Conservation (phyloP, 1,284 basidiomycete genomes). For the Cerioporus squamosus region DNA sequence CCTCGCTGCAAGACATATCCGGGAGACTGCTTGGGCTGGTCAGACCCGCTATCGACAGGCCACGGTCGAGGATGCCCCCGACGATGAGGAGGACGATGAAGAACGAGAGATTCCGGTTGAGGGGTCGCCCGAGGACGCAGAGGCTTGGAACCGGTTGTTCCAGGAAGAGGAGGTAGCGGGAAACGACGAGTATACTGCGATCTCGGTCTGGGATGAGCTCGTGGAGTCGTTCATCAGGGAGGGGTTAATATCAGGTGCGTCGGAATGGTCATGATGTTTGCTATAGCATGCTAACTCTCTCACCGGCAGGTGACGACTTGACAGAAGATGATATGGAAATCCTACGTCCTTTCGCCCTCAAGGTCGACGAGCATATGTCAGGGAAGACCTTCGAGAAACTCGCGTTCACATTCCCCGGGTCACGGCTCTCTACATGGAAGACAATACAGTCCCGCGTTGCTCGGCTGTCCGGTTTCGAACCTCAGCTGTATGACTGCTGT, state of each 20-base stretch:
- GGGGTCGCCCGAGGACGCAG: background rate
- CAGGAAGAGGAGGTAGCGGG: too few species aligned
- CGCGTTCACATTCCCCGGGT: slow-evolving; percentile 17
- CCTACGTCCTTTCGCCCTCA: slow-evolving; percentile 24
- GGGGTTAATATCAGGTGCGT: background rate
- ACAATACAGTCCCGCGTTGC: slow-evolving; percentile 2
- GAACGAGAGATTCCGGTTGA: background rate
- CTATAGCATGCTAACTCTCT: too few species aligned
- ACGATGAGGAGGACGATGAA: background rate
- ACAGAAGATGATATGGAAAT: slow-evolving; percentile 11
- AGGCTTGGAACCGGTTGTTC: background rate
- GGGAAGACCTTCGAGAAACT: slow-evolving; percentile 23
- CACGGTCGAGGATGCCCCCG: too few species aligned
- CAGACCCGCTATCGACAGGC: too few species aligned
- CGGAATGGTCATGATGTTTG: too few species aligned
- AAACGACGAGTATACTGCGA: slow-evolving; percentile 2
- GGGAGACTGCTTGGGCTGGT: too few species aligned
- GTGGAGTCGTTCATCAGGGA: background rate
- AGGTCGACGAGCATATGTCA: slow-evolving; percentile 25
- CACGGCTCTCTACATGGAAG: slow-evolving; percentile 16
- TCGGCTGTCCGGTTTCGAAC: slow-evolving; percentile 32
- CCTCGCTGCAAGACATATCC: too few species aligned
- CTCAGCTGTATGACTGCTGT: slow-evolving; percentile 38
- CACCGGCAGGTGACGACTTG: slow-evolving; percentile 12
- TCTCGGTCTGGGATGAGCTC: slow-evolving; percentile 16